Conservation (phyloP, 352 stramenopile genomes). For the Pythium plurisporium region DNA sequence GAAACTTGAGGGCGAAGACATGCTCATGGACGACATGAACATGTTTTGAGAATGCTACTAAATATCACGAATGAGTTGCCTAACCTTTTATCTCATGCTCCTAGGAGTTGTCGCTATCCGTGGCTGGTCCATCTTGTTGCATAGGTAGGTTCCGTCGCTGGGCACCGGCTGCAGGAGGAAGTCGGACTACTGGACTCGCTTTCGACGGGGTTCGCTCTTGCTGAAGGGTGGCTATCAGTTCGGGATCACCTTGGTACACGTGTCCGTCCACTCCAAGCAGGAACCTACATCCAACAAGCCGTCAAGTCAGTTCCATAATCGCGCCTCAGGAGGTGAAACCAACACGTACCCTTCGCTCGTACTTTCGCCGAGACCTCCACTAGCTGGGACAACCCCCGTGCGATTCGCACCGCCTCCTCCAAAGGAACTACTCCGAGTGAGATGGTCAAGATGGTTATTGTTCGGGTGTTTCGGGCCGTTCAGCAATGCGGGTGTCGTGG, state of each 20-base stretch:
- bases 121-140: conserved; percentile 4
- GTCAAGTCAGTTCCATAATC: background rate
- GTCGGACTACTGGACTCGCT: conserved; percentile 32
- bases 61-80: conserved; percentile 6
- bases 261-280: conserved; percentile 77
- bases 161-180: conserved; percentile 35
- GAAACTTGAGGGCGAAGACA: conserved; percentile 81
- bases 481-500: conserved; percentile 18
- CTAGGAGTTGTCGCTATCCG: conserved; percentile 13
- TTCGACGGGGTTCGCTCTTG: conserved; percentile 43
- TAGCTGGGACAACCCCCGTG: background rate
- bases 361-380: conserved; percentile 28
- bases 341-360: conserved; percentile 54
- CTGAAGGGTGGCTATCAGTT: conserved; percentile 41
- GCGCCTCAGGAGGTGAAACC: background rate
- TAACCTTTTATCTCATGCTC: background rate
- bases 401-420: background rate
- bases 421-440: conserved; percentile 21
- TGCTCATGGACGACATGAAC: conserved; percentile 83
- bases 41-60: conserved; percentile 53
- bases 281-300: conserved; percentile 31
- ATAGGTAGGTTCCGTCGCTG: conserved; percentile 18
- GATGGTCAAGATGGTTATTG: conserved; percentile 36
- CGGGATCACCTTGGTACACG: conserved; percentile 74
- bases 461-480: conserved; percentile 28